These are phyloP conservation scores for Suillus plorans DNA, from an alignment of 768 basidiomycete species.

Conservation along the genomic window DNA sequence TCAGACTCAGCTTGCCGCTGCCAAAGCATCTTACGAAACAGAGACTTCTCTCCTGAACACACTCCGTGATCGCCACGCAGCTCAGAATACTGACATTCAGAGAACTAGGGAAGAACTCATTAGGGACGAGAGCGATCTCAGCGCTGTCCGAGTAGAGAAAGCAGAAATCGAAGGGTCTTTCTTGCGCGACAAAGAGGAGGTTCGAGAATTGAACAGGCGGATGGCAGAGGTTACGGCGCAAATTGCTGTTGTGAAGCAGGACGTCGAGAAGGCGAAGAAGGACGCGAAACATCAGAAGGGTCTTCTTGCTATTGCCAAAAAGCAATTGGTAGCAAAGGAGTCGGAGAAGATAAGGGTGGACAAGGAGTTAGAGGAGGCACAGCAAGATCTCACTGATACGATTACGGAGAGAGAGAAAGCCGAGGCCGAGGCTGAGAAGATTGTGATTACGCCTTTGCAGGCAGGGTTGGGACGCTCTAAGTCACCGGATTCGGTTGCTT, in stretches of 20 bases:
- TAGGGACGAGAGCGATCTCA: slow-evolving; percentile 87
- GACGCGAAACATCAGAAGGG: slow-evolving; percentile 97
- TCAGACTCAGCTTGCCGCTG: slow-evolving; percentile 79
- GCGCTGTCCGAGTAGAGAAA: slow-evolving; percentile 86
- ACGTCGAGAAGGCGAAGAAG: slow-evolving; percentile 87
- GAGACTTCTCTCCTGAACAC: slow-evolving; percentile 70
- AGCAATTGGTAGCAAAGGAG: slow-evolving; percentile 87
- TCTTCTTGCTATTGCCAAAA: slow-evolving; percentile 89
- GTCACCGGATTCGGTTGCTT: slow-evolving; percentile 48
- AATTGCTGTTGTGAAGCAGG: slow-evolving; percentile 64
- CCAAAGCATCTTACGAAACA: slow-evolving; percentile 83
- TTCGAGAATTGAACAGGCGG: slow-evolving; percentile 77
- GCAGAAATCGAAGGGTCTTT: slow-evolving; percentile 85
- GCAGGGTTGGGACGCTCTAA: slow-evolving; percentile 30
- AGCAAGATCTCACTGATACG: slow-evolving; percentile 49
- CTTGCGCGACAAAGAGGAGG: slow-evolving; percentile 92
- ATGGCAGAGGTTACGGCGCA: slow-evolving; percentile 81
- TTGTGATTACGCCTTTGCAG: slow-evolving; percentile 8
- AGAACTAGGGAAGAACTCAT: slow-evolving; percentile 79
- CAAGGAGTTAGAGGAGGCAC: slow-evolving; percentile 71
- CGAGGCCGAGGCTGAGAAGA: slow-evolving; percentile 49
- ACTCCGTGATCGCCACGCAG: slow-evolving; percentile 64
- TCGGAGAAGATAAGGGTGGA: slow-evolving; percentile 66
- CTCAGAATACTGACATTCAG: slow-evolving; percentile 71
- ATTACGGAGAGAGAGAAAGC: slow-evolving; percentile 55